phyloP scores from a whole-genome alignment of 108 stramenopile species.

The Chaetoceros muelleri region DNA sequence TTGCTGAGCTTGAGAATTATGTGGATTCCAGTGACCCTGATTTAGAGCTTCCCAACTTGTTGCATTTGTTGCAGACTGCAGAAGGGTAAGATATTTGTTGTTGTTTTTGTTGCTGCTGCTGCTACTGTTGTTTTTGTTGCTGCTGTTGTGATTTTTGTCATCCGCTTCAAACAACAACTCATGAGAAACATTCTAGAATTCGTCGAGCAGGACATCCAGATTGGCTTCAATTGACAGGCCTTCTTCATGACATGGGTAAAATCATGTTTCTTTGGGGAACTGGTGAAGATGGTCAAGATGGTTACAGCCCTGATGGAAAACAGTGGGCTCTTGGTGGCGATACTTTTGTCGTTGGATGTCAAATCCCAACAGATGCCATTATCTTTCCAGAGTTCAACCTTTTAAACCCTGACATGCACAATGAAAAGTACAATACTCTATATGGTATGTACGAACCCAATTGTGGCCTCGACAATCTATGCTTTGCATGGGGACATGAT shows the following conservation, averaged over 20 bases:
- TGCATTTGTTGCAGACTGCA: conserved; percentile 71
- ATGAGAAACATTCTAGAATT: too few species aligned
- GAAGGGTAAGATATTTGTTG: conserved; percentile 23
- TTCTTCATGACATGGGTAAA: conserved; percentile 81
- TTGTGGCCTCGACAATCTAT: conserved; percentile 55
- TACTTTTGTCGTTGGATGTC: conserved; percentile 69
- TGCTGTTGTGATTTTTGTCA: too few species aligned
- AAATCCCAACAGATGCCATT: conserved; percentile 49
- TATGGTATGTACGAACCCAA: conserved; percentile 53
- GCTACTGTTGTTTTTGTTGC: too few species aligned
- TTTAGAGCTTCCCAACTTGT: conserved; percentile 54
- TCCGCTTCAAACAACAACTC: too few species aligned
- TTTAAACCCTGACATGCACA: conserved; percentile 64
- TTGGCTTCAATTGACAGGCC: conserved; percentile 62
- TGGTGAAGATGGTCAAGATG: conserved; percentile 57
- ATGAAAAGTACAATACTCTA: conserved; percentile 38
- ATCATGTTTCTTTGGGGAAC: conserved; percentile 76
- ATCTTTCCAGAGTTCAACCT: conserved; percentile 68
- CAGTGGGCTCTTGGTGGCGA: conserved; percentile 82
- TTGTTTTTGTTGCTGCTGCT: not conserved
- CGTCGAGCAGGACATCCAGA: conserved; percentile 63
- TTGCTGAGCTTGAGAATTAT: conserved; percentile 54
- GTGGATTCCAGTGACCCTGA: conserved; percentile 77
- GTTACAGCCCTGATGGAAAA: conserved; percentile 45
- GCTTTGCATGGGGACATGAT: conserved; percentile 72